Evolutionary conservation across 208 protist species (phyloP), one percentile per base, ranked within the genome.

Genomic region (Leishmania major): DNA sequence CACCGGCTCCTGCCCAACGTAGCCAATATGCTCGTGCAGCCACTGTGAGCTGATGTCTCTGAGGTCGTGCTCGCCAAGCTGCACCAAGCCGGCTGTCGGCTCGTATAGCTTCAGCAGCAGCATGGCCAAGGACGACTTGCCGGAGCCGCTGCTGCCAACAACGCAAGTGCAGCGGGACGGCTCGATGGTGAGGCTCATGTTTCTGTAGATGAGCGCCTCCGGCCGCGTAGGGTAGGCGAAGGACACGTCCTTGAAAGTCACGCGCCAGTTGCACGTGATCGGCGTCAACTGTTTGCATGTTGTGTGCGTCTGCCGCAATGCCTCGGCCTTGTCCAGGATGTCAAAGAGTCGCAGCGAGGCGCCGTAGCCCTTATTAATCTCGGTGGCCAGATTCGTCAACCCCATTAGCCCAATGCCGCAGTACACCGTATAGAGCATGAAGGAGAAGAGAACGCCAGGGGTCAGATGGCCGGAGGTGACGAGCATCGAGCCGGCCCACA

Each of bases 361-460:
- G 35, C 93, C 95, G 87, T 95, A 96, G 70, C 93, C 93, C 69
- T 93, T 96, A 85, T 97, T 98, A 72, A 98, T 87, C 59, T 98
- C 95, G 17, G 93, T 93, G 45, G 82, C 93, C 25, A 96, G 53
- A 75, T 96, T 96, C 1, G 92, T 94, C 37, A 97, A 69, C n/a
- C 95, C 95, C 87, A 96, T 94, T 51, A 97, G 80, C 19, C 93
- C 95, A 35, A 96, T 91, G 17, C 93, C 94, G 83, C 93, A 94
- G 89, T 97, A 98, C 35, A 98, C 88, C 8, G 92, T 96, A 81
- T 98, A 98, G 3, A 98, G 85, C 70, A 97, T 87, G 69, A 98
- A 97, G n/a, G 93, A 96, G 77, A 97, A 97, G 75, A 98, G 90
- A 8, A 93, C 67, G 22, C 96, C 96, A 19, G 94, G 87, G 40